These are phyloP conservation scores for Boletus huronensis DNA, from an alignment of 768 basidiomycete species.

Conservation along the genomic window DNA sequence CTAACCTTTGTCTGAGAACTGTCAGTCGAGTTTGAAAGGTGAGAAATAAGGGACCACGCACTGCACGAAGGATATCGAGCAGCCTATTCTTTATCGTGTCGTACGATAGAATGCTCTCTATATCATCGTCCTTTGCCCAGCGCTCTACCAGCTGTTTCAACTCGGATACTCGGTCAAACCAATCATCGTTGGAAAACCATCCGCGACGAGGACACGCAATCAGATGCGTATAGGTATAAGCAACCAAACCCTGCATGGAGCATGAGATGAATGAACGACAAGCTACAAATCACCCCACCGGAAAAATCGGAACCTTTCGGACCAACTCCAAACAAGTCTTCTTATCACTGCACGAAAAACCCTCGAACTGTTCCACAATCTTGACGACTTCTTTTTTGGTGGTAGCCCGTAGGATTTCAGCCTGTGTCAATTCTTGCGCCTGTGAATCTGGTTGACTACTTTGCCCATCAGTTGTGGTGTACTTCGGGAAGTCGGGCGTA, in stretches of 20 bases:
- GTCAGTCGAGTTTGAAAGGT: conserved; percentile 5
- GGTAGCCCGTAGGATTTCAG: conserved; percentile 6
- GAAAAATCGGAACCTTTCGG: conserved; percentile 20
- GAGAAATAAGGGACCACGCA: neutral
- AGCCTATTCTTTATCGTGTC: conserved; percentile 10
- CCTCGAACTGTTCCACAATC: conserved; percentile 20
- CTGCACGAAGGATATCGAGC: conserved; percentile 14
- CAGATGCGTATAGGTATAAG: conserved; percentile 29
- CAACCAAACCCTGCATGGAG: conserved; percentile 22
- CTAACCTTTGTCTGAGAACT: conserved; percentile 5
- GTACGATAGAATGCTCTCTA: conserved; percentile 13
- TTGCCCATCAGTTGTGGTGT: conserved; percentile 22
- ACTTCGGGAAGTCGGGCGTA: neutral
- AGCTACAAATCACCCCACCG: conserved; percentile 12
- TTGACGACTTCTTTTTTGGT: conserved; percentile 12
- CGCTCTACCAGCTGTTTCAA: conserved; percentile 8
- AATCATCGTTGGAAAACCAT: conserved; percentile 8
- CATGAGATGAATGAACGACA: conserved; percentile 6
- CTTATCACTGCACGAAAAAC: conserved; percentile 1
- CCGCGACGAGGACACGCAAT: conserved; percentile 12
- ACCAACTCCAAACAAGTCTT: conserved; percentile 16
- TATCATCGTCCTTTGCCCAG: conserved; percentile 6
- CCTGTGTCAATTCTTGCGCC: neutral
- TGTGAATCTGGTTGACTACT: neutral
- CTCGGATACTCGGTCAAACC: conserved; percentile 3